Evolutionary conservation across 192 early-diverging fungal species (phyloP).

Genomic region (Powellomyces hirtus): DNA sequence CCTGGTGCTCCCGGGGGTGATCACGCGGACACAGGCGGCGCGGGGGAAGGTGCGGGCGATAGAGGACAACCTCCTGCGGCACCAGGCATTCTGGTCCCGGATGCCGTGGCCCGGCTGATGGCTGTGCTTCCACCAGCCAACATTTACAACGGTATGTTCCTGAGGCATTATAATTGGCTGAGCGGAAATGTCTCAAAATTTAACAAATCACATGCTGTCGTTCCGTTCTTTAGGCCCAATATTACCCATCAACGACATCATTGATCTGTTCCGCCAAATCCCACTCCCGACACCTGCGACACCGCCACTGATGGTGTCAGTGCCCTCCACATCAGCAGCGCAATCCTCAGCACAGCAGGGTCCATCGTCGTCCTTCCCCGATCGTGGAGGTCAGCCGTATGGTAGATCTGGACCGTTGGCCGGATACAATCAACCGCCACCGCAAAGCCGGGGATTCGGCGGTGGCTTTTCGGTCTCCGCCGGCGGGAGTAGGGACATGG

Average conservation of each 20-base stretch:
- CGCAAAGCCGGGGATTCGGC: background rate
- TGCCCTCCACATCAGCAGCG: background rate
- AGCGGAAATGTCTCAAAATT: no score
- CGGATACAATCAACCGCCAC: background rate
- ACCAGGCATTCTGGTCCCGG: constrained; percentile 26
- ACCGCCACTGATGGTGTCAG: constrained; percentile 20
- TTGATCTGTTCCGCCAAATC: constrained; percentile 34
- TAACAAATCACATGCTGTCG: no score
- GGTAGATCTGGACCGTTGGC: background rate
- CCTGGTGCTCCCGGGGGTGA: background rate
- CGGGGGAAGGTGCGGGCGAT: background rate
- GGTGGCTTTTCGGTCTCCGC: background rate
- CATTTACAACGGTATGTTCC: constrained; percentile 36
- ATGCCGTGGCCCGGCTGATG: constrained; percentile 33
- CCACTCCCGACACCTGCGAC: constrained; percentile 23
- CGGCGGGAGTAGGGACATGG: background rate
- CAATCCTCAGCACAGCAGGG: background rate
- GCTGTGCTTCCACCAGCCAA: constrained; percentile 30
- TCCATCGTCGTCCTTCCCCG: background rate
- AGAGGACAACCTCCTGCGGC: background rate
- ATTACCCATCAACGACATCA: constrained; percentile 34
- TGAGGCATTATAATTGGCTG: no score
- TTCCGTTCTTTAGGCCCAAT: constrained; percentile 23
- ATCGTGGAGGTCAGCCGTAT: background rate
- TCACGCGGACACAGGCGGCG: background rate